Evolutionary conservation across 129 eudicot genomes (phyloP).

Genomic region (Tanacetum coccineum): DNA sequence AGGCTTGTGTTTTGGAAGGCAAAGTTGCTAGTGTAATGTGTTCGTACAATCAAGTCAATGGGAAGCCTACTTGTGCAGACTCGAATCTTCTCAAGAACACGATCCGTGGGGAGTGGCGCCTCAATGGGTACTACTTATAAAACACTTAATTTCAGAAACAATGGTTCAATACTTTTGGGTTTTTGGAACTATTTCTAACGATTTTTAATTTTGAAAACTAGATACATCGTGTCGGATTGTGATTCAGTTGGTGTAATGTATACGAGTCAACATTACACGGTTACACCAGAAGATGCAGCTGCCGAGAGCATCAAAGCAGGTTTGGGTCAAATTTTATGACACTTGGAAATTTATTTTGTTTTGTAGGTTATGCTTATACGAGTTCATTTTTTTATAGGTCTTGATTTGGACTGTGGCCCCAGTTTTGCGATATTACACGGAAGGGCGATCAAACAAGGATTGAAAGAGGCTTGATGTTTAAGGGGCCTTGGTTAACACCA

Average conservation of each 20-base stretch:
- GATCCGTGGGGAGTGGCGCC: conserved; percentile 81
- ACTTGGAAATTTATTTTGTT: background rate
- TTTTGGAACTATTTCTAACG: background rate
- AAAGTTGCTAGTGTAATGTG: conserved; percentile 97
- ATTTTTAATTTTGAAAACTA: conserved; percentile 13
- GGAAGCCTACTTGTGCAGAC: conserved; percentile 97
- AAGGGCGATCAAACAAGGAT: conserved; percentile 59
- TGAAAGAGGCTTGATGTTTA: conserved; percentile 64
- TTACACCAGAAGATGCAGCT: conserved; percentile 91
- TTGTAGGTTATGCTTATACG: conserved; percentile 3
- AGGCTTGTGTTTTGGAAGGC: conserved; percentile 93
- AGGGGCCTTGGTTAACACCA: conserved; percentile 57
- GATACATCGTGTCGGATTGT: conserved; percentile 93
- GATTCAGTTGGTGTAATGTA: conserved; percentile 79
- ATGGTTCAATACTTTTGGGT: background rate
- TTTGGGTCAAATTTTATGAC: conserved; percentile 4
- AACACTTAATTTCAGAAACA: background rate
- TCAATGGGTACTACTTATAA: conserved; percentile 54
- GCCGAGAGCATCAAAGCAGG: conserved; percentile 88
- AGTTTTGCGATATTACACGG: conserved; percentile 68
- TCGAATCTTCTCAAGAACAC: conserved; percentile 62
- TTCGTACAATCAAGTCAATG: conserved; percentile 93
- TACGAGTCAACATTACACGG: conserved; percentile 63
- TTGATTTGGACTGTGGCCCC: conserved; percentile 99
- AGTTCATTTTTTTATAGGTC: conserved; percentile 36